Evolutionary conservation across 2,329 filamentous ascomycete species (phyloP), one percentile per base, ranked within the genome.

Genomic region (Keithomyces neogunnii): DNA sequence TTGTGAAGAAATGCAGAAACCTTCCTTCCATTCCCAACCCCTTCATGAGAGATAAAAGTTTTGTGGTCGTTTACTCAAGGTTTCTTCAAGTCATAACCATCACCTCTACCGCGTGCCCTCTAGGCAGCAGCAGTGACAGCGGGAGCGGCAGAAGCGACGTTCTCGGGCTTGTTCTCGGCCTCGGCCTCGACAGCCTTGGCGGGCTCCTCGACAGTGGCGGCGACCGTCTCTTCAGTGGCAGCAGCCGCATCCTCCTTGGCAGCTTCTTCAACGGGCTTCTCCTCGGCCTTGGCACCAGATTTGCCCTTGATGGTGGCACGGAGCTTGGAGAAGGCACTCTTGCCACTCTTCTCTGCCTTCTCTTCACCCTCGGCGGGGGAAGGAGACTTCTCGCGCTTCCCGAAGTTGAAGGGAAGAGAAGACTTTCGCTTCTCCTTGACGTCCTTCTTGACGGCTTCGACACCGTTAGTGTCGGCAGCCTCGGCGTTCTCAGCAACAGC

Each of bases 361-460:
- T 81, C 75, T 57, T 80, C 76, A 64, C 87, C 84, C 60, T 82
- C 76, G 57, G 84, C 84, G 1, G 77, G 78, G 36, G 71, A 62
- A 45, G 73, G 66, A 36, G 69, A 70, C 70, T 80, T 79, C 68
- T 86, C 84, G 78, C 92, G 92, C 80, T 89, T 86, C 62, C 88
- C 83, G 63, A 82, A 84, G 62, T 82, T 82, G 71, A 95, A 95
- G 47, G 78, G 77, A 7, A 82, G 69, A 63, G 91, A 85, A 59
- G 88, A 93, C 71, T 84, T 83, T 69, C 89, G 88, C 87, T 95
- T 95, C 70, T 81, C 77, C 82, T 89, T 90, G 60, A 76, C 67
- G 56, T 81, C 79, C 71, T 82, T 81, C 69, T 81, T 81, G 51
- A 72, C 81, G 54, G 74, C 72, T 57, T 75, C 75, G 51, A 72